A percentile compares a stretch with the other conserved stretches of the same genome.
phyloP scores from a whole-genome alignment of 2,329 filamentous ascomycete genomes.

The Mariannaea elegans region DNA sequence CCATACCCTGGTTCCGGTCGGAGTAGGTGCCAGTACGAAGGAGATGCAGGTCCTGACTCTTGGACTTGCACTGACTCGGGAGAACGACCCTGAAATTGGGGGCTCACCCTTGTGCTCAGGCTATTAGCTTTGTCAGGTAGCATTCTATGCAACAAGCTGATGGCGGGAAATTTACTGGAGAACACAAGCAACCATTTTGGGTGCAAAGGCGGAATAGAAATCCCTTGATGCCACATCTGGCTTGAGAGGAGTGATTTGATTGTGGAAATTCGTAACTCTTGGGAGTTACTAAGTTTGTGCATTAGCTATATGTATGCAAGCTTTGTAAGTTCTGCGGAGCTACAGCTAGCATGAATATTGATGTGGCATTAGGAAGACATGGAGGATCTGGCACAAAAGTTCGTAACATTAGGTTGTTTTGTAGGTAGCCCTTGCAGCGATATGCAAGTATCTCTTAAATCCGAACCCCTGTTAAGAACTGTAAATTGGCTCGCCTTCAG shows the following conservation, averaged over 20 bases:
- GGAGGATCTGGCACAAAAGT: neutral
- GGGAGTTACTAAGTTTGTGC: neutral
- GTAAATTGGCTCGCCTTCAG: conserved; percentile 60
- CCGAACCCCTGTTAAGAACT: conserved; percentile 21
- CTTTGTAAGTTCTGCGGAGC: neutral
- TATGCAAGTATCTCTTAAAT: neutral
- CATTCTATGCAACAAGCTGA: neutral
- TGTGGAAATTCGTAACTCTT: neutral
- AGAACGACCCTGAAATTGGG: neutral
- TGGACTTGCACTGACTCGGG: conserved; percentile 1
- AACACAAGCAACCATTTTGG: too few relatives aligned
- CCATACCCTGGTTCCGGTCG: conserved; percentile 9
- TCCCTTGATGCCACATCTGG: too few relatives aligned
- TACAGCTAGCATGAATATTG: neutral
- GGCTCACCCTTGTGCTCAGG: neutral
- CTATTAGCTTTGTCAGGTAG: neutral
- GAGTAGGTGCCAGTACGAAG: neutral
- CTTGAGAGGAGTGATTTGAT: neutral
- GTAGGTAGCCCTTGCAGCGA: neutral
- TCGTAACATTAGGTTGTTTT: neutral
- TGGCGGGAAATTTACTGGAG: too few relatives aligned
- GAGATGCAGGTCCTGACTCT: conserved; percentile 11
- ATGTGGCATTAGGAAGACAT: neutral
- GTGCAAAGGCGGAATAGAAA: too few relatives aligned
- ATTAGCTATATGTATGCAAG: neutral